These are phyloP conservation scores for Tetracladium setigerum DNA, from an alignment of 495 filamentous ascomycete genomes.

Conservation along the genomic window DNA sequence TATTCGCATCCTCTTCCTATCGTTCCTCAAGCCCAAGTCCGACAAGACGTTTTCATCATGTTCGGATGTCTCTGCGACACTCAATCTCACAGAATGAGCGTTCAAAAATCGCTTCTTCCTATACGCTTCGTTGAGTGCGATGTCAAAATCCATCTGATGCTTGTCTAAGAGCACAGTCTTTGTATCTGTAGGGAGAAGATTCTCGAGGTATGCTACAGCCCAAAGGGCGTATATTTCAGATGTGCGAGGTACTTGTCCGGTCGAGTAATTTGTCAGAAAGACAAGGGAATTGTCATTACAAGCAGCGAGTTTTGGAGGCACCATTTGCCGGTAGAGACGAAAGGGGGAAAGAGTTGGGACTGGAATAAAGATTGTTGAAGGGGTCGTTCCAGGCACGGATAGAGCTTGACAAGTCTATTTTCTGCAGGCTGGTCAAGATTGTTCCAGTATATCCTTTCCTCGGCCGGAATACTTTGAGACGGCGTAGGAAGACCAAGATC, in stretches of 20 bases:
- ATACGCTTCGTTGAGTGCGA: conserved; percentile 15
- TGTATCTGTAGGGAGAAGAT: conserved; percentile 6
- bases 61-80: conserved; percentile 1
- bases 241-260: conserved; percentile 10
- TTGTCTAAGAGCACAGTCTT: neutral
- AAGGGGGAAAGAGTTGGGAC: conserved; percentile 15
- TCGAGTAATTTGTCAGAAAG: conserved; percentile 19
- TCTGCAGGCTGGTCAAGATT: conserved; percentile 18
- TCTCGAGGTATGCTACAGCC: conserved; percentile 23
- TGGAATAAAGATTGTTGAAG: neutral
- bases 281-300: conserved; percentile 17
- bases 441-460: conserved; percentile 14
- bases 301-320: conserved; percentile 18
- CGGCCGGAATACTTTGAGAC: neutral
- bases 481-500: conserved; percentile 9
- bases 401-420: conserved; percentile 4
- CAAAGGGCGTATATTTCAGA: conserved; percentile 24
- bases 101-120: conserved; percentile 18
- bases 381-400: conserved; percentile 17
- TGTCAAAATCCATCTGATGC: conserved; percentile 15
- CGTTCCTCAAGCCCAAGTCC: conserved; percentile 20
- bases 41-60: conserved; percentile 19
- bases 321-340: conserved; percentile 22
- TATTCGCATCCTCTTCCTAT: conserved; percentile 13
- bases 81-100: neutral